Evolutionary conservation across 768 basidiomycete genomes (phyloP).

Genomic region (Mycena amicta): DNA sequence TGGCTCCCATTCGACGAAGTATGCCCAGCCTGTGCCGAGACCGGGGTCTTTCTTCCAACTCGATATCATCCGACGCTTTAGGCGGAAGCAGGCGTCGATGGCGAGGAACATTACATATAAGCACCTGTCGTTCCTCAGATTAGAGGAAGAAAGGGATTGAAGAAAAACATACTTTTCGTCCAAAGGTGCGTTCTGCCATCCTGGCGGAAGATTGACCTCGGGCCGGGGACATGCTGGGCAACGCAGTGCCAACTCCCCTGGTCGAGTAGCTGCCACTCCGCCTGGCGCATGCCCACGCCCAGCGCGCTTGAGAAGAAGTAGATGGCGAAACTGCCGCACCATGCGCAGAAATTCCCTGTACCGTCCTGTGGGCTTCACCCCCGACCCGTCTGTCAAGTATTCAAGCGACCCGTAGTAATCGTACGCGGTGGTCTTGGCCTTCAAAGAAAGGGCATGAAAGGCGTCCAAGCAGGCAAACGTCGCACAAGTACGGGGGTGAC

Average conservation of each 20-base stretch:
- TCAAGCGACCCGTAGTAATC: constrained; percentile 11
- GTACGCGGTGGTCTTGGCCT: constrained; percentile 17
- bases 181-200: constrained; percentile 4
- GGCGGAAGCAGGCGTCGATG: too few species aligned
- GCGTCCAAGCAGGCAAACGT: constrained; percentile 10
- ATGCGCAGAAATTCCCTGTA: constrained; percentile 15
- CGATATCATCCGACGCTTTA: not conserved
- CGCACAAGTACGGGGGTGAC: constrained; percentile 6
- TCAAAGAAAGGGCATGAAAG: constrained; percentile 14
- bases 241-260: constrained; percentile 6
- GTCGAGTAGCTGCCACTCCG: not conserved
- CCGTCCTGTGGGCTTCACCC: constrained; percentile 1
- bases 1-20: not conserved
- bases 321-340: constrained; percentile 12
- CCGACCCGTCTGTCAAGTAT: not conserved
- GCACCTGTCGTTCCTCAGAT: not conserved
- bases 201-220: constrained; percentile 13
- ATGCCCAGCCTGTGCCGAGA: not conserved
- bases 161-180: not conserved
- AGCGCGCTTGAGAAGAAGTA: constrained; percentile 2
- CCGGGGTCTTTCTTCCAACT: not conserved
- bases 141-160: not conserved
- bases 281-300: constrained; percentile 9
- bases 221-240: constrained; percentile 20
- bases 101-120: not conserved